Evolutionary conservation across 2,329 filamentous ascomycete genomes (phyloP).

Genomic region (Byssoonygena ceratinophila): DNA sequence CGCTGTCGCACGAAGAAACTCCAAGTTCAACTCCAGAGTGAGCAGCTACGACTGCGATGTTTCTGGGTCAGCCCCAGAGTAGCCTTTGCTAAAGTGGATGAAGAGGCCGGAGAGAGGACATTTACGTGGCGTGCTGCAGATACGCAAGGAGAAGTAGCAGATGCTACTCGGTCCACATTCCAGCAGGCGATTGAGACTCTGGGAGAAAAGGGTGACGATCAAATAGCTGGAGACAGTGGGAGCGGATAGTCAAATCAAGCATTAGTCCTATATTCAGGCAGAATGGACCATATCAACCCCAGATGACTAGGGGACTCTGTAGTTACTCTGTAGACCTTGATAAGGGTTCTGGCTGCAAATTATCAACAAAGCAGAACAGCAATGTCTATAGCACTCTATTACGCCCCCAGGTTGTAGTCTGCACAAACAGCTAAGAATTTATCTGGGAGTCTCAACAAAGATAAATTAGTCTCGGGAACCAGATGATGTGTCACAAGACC

Average conservation of each 20-base stretch:
- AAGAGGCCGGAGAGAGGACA: not conserved
- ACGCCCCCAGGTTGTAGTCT: no score
- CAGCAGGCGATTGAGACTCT: not conserved
- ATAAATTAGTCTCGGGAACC: no score
- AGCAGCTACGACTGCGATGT: conserved; percentile 20
- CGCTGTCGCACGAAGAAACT: conserved; percentile 25
- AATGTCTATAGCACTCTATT: no score
- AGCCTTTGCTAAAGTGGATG: not conserved
- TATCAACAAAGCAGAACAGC: no score
- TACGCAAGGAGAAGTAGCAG: not conserved
- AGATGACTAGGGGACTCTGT: no score
- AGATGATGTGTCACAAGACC: not conserved
- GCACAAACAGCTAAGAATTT: no score
- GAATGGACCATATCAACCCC: no score
- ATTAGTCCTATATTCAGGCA: no score
- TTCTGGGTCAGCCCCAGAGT: conserved; percentile 5
- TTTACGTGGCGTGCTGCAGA: conserved; percentile 4
- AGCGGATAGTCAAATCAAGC: not conserved
- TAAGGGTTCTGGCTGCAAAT: no score
- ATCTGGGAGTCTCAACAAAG: no score
- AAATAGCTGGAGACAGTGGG: no score
- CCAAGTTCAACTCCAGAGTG: conserved; percentile 23
- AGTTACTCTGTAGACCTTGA: no score
- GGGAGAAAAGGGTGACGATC: not conserved
- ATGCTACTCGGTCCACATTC: not conserved